phyloP scores from a whole-genome alignment of 257 asterid species.

The Handroanthus guayacan region DNA sequence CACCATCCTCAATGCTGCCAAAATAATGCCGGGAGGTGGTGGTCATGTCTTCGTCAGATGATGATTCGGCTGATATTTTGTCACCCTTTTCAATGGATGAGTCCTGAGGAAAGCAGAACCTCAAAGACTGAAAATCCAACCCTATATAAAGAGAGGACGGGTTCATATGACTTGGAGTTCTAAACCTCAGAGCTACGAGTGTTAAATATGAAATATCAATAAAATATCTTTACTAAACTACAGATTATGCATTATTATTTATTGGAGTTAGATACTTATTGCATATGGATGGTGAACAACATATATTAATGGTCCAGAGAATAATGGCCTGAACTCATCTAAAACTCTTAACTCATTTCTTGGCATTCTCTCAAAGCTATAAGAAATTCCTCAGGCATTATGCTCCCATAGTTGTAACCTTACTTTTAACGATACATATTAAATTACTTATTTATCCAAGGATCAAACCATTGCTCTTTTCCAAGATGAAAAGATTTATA shows the following conservation, averaged over 20 bases:
- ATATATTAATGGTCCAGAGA: background rate
- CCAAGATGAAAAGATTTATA: no score
- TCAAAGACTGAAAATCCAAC: constrained; percentile 32
- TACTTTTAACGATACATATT: no score
- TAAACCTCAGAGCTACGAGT: background rate
- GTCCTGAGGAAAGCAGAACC: constrained; percentile 41
- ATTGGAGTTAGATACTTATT: background rate
- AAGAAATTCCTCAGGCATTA: background rate
- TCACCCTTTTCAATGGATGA: constrained; percentile 30
- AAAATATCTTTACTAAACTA: background rate
- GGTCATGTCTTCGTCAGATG: constrained; percentile 55
- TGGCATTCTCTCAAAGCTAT: background rate
- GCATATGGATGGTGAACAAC: background rate
- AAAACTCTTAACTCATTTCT: background rate
- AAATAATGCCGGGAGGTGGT: constrained; percentile 64
- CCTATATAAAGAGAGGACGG: constrained; percentile 16
- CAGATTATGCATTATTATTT: background rate
- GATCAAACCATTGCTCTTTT: no score
- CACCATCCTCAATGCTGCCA: constrained; percentile 53
- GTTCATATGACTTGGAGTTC: background rate
- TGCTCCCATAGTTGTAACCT: no score
- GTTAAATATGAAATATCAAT: background rate
- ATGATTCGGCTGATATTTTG: constrained; percentile 27
- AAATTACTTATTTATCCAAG: no score
- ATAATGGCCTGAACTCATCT: background rate